phyloP scores from a whole-genome alignment of 306 rosid genomes.

The Quercus glauca region DNA sequence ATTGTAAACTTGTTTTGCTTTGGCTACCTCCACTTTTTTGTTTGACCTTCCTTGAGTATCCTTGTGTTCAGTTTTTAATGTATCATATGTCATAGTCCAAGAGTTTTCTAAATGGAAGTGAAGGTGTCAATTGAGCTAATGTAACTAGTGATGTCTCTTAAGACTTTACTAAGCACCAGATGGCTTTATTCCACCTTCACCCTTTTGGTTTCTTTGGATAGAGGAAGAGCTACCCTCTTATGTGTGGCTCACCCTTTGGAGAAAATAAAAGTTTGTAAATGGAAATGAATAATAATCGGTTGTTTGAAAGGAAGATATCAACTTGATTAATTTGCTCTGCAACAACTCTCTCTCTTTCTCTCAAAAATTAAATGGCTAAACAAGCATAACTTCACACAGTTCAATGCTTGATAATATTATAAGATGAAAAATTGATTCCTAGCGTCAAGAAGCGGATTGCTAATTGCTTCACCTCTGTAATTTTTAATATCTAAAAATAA shows the following conservation, averaged over 20 bases:
- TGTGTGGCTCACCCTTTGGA: too few species aligned
- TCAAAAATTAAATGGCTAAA: constrained; percentile 17
- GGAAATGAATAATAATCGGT: too few species aligned
- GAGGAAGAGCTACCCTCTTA: not conserved
- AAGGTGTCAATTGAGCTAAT: not conserved
- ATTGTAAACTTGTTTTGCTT: not conserved
- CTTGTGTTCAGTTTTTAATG: not conserved
- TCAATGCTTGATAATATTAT: too few species aligned
- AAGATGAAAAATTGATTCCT: not conserved
- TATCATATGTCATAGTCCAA: too few species aligned
- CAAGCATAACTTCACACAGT: not conserved
- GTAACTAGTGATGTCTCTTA: not conserved
- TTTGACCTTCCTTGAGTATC: not conserved
- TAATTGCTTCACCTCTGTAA: too few species aligned
- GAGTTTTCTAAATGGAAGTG: too few species aligned
- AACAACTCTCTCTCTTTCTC: too few species aligned
- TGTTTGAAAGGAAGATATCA: too few species aligned
- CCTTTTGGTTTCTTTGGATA: too few species aligned
- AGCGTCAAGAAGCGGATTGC: not conserved
- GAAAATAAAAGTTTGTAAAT: too few species aligned
- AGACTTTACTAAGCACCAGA: not conserved
- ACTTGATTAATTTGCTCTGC: too few species aligned
- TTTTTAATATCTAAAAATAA: too few species aligned
- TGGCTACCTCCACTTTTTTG: not conserved
- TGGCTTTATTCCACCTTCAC: not conserved